Base-by-base conservation (phyloP, 164 flowering plant genomes). In the Tetracentron sinense region DNA sequence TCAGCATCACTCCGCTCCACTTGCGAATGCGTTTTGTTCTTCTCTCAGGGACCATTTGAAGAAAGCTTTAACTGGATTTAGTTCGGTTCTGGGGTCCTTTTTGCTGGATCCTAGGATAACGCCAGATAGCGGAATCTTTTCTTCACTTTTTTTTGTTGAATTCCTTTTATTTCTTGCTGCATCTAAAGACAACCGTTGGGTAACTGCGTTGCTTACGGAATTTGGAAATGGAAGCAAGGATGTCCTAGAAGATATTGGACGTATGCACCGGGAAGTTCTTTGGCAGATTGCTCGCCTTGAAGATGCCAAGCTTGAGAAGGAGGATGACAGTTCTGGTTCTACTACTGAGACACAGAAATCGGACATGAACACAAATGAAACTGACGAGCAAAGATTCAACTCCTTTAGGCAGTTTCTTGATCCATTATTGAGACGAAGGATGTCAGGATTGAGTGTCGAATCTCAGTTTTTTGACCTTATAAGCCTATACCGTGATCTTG, bases 241-340 rank as follows among this genome's bases (percentile, higher is more conserved):
- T 81, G 97, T 95, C 54, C 74, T 95, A 58, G 90, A 85, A 75
- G 94, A 88, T 69, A 81, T 95, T 74, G 99, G 99, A 2, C 84
- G 73, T 27, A 77, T 88, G 16, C 97, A 95, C 44, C 85, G 91
- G 31, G 97, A 90, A 76, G 78, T 92, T 63, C 63, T 95, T 30
- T 95, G 97, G 99, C 99, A 95, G 78, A 78, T 92, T 69, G 80
- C 97, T 54, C 79, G 88, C 47, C 90, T 92, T 69, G 97, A 88
- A 72, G 92, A 88, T 78, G 69, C 83, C n/a, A 90, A 88, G 74
- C 65, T 77, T 68, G 88, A 85, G 49, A 35, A 42, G 12, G 84
- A 82, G 65, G 92, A 79, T 58, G 77, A 64, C 62, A 64, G 58
- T 66, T 17, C 81, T 60, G 76, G 69, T 66, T 71, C 85, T 58